Conservation (phyloP, 2,329 filamentous ascomycete species). For the Dothideomycetes sp. region DNA sequence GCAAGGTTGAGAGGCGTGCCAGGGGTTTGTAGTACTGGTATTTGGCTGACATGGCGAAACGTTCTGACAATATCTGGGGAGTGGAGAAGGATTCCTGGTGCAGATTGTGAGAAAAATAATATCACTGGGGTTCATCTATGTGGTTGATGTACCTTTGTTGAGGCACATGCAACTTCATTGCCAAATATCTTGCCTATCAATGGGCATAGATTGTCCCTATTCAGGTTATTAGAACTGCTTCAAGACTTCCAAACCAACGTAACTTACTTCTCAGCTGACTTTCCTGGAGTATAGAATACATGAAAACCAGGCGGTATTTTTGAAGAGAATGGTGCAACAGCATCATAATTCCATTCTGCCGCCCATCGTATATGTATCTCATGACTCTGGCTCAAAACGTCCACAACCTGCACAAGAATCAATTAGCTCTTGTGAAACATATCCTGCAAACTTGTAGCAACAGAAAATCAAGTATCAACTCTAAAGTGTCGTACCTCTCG, state of each 20-base stretch:
- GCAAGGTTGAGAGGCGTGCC: constrained; percentile 26
- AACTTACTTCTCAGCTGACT: too few relatives aligned
- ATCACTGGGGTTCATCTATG: too few relatives aligned
- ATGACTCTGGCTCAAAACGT: constrained; percentile 53
- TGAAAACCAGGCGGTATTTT: constrained; percentile 73
- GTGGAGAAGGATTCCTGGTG: constrained; percentile 20
- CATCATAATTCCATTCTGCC: constrained; percentile 47
- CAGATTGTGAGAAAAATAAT: neutral
- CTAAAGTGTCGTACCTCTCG: constrained; percentile 39
- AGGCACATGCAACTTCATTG: constrained; percentile 45
- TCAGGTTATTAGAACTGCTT: too few relatives aligned
- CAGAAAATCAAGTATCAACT: constrained; percentile 7
- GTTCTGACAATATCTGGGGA: constrained; percentile 45
- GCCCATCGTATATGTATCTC: constrained; percentile 75
- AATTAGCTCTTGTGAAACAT: constrained; percentile 13
- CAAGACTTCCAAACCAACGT: too few relatives aligned
- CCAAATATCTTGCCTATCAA: constrained; percentile 51
- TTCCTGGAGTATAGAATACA: constrained; percentile 60
- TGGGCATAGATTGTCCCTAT: constrained; percentile 46
- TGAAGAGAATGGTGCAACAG: constrained; percentile 62
- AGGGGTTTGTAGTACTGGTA: constrained; percentile 64
- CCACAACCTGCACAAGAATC: constrained; percentile 41
- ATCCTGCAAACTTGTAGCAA: neutral
- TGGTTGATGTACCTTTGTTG: constrained; percentile 37
- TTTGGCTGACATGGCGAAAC: constrained; percentile 53